These are phyloP conservation scores for Chaetomium strumarium DNA, from an alignment of 2,329 filamentous ascomycete species.

Conservation along the genomic window DNA sequence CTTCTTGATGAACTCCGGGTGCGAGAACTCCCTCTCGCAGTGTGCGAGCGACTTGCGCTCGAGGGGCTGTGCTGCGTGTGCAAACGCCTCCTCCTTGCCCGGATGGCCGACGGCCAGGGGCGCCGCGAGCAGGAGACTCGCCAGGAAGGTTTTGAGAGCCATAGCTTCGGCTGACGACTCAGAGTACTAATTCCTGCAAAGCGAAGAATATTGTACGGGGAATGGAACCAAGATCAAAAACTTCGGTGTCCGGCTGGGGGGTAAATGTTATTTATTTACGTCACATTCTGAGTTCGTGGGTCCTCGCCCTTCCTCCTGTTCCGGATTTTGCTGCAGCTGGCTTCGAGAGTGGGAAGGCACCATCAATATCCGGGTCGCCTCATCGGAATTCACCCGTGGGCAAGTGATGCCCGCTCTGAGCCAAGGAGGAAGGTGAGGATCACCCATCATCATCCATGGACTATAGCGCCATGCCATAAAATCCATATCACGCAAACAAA, in stretches of 20 bases:
- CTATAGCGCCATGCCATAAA: not conserved
- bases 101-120: conserved; percentile 25
- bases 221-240: conserved; percentile 6
- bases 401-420: not conserved
- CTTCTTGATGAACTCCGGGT: conserved; percentile 26
- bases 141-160: conserved; percentile 23
- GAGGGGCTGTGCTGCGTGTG: conserved; percentile 23
- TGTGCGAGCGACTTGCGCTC: conserved; percentile 28
- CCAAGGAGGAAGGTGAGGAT: not conserved
- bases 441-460: not conserved
- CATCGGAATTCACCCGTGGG: conserved; percentile 17
- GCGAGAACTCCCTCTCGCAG: conserved; percentile 24
- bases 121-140: conserved; percentile 24
- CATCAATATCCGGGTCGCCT: conserved; percentile 20
- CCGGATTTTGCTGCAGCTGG: not conserved
- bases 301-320: not conserved
- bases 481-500: conserved; percentile 7
- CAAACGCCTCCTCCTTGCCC: conserved; percentile 24
- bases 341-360: conserved; percentile 4
- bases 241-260: not conserved
- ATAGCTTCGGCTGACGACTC: conserved; percentile 15
- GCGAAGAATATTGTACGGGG: not conserved
- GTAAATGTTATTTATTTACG: conserved; percentile 1
- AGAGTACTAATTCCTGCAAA: not conserved
- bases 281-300: not conserved